Percentiles rank a stretch among this genome's conserved stretches.
phyloP scores from a whole-genome alignment of 2,329 filamentous ascomycete species.

The Cladorrhinum sp. region DNA sequence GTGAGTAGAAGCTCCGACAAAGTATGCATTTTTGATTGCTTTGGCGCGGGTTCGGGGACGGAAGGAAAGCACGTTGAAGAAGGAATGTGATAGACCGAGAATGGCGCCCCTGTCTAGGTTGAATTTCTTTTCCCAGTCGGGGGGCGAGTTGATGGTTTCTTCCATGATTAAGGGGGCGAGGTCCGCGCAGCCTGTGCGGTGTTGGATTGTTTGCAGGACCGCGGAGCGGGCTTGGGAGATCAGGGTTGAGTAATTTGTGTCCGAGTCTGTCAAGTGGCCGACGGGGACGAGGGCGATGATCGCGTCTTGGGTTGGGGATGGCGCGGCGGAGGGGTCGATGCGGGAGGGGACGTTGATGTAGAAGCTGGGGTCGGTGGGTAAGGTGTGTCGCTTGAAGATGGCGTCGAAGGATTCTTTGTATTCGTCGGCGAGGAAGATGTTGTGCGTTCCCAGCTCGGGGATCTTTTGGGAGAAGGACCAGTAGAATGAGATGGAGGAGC shows the following conservation, averaged over 20 bases:
- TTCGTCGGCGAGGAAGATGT: conserved; percentile 73
- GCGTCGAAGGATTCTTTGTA: conserved; percentile 72
- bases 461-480: conserved; percentile 63
- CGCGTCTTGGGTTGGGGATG: conserved; percentile 56
- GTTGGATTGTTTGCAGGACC: conserved; percentile 58
- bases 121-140: conserved; percentile 63
- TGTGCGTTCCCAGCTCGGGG: conserved; percentile 65
- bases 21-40: conserved; percentile 55
- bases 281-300: conserved; percentile 70
- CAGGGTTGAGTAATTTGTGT: conserved; percentile 58
- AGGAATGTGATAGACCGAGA: conserved; percentile 66
- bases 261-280: conserved; percentile 56
- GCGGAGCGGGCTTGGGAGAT: conserved; percentile 55
- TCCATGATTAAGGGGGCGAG: conserved; percentile 48
- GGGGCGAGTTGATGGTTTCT: conserved; percentile 65
- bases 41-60: conserved; percentile 56
- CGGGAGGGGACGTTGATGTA: conserved; percentile 74
- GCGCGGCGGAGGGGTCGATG: conserved; percentile 65
- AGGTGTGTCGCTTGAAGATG: conserved; percentile 67
- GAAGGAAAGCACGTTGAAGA: conserved; percentile 71
- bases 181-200: conserved; percentile 56
- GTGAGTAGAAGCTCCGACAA: conserved; percentile 73
- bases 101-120: conserved; percentile 75
- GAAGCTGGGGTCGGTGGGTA: conserved; percentile 68
- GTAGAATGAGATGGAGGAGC: conserved; percentile 74